These are phyloP conservation scores for Huntiella bhutanensis DNA, from an alignment of 2,329 filamentous ascomycete genomes.

Conservation along the genomic window DNA sequence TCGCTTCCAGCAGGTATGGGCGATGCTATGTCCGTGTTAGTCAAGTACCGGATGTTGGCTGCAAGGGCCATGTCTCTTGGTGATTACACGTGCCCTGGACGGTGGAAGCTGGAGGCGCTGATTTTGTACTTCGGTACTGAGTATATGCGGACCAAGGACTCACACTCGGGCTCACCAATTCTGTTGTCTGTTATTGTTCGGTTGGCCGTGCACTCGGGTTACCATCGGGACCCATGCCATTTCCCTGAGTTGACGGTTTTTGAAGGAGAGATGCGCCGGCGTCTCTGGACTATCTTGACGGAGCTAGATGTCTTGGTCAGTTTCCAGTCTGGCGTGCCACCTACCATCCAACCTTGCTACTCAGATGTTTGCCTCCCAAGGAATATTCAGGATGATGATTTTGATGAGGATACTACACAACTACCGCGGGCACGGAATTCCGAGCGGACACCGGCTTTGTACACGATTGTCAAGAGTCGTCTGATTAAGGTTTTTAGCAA, in stretches of 20 bases:
- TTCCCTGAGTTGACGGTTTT: conserved; percentile 29
- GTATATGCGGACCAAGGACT: conserved; percentile 15
- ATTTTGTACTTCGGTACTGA: conserved; percentile 16
- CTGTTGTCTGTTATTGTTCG: conserved; percentile 16
- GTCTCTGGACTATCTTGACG: conserved; percentile 34
- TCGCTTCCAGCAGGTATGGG: conserved; percentile 14
- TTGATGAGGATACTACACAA: conserved; percentile 26
- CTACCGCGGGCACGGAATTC: conserved; percentile 25
- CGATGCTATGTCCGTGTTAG: conserved; percentile 12
- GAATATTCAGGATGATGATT: conserved; percentile 31
- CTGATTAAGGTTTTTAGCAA: conserved; percentile 15
- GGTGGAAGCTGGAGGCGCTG: conserved; percentile 15
- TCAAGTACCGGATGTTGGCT: conserved; percentile 14
- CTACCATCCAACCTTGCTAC: conserved; percentile 27
- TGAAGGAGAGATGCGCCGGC: conserved; percentile 32
- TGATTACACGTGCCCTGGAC: conserved; percentile 17
- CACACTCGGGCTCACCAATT: conserved; percentile 16
- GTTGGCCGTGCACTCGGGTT: conserved; percentile 35
- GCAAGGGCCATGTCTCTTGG: conserved; percentile 18
- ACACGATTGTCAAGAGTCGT: conserved; percentile 18
- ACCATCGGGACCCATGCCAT: conserved; percentile 35
- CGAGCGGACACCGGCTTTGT: conserved; percentile 26
- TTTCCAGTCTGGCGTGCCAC: conserved; percentile 33
- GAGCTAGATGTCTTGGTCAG: conserved; percentile 35
- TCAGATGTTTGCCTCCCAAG: conserved; percentile 27